Evolutionary conservation across 2,329 filamentous ascomycete species (phyloP).

Genomic region (Pseudocercospora vitis): DNA sequence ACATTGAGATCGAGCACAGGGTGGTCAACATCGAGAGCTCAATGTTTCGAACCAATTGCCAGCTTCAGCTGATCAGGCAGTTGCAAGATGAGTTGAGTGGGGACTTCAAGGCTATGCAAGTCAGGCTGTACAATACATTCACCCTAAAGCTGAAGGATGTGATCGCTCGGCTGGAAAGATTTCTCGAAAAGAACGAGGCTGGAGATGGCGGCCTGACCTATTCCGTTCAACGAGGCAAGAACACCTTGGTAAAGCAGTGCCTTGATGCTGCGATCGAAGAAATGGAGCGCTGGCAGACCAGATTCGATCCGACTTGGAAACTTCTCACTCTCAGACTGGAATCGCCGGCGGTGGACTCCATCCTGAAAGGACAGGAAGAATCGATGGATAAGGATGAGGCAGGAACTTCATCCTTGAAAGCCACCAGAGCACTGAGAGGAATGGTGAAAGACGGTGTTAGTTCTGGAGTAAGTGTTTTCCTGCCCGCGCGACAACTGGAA

Average conservation of each 20-base stretch:
- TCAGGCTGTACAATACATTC: constrained; percentile 11
- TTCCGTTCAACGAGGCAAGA: constrained; percentile 18
- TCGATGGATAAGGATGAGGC: background rate
- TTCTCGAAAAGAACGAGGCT: background rate
- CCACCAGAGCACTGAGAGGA: background rate
- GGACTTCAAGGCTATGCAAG: constrained; percentile 28
- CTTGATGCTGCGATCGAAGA: constrained; percentile 36
- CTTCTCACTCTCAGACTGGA: constrained; percentile 27
- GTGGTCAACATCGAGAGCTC: constrained; percentile 23
- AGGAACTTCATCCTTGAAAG: background rate
- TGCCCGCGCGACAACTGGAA: background rate
- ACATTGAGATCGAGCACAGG: constrained; percentile 25
- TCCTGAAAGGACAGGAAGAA: background rate
- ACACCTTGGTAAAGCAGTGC: constrained; percentile 26
- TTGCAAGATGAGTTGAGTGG: constrained; percentile 24
- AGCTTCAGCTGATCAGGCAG: constrained; percentile 30
- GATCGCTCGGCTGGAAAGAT: constrained; percentile 1
- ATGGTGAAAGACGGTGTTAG: background rate
- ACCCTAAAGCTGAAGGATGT: constrained; percentile 8
- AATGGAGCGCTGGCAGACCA: constrained; percentile 37
- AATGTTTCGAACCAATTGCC: constrained; percentile 29
- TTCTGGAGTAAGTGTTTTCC: background rate
- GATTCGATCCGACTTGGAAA: constrained; percentile 40
- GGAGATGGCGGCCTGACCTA: background rate
- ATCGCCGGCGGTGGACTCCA: constrained; percentile 2